Percentiles rank a stretch among this genome's conserved stretches.
These are phyloP conservation scores for Auricularia sp. DNA, from an alignment of 768 basidiomycete species.

Conservation along the genomic window DNA sequence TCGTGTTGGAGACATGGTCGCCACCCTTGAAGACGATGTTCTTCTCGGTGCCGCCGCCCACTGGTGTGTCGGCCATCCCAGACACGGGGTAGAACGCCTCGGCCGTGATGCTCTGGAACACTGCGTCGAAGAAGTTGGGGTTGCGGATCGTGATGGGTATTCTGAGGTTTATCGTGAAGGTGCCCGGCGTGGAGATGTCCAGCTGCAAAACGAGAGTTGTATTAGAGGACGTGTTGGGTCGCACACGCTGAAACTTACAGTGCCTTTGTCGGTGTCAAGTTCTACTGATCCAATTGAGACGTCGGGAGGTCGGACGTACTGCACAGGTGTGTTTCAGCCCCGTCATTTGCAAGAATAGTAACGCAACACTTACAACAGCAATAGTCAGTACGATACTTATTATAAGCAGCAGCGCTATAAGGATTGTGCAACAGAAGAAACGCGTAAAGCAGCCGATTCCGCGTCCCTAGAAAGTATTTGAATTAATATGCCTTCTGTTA, in stretches of 20 bases:
- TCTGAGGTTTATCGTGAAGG: slow-evolving; percentile 3
- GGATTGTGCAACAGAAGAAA: slow-evolving; percentile 5
- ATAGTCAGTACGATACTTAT: slow-evolving; percentile 3
- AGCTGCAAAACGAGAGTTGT: background rate
- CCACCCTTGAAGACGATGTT: slow-evolving; percentile 1
- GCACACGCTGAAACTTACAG: background rate
- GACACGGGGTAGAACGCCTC: slow-evolving; percentile 1
- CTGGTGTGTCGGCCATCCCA: background rate
- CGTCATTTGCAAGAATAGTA: background rate
- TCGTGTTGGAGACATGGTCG: background rate
- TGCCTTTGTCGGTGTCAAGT: background rate
- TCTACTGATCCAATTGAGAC: background rate
- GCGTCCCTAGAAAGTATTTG: background rate
- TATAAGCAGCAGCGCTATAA: slow-evolving; percentile 1
- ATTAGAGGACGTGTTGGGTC: no score
- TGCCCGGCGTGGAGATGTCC: background rate
- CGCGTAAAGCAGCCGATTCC: slow-evolving; percentile 4
- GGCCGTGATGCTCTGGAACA: slow-evolving; percentile 3
- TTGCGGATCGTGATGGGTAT: slow-evolving; percentile 2
- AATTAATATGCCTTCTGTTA: background rate
- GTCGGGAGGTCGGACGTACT: slow-evolving; percentile 7
- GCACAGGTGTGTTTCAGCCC: background rate
- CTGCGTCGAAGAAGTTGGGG: slow-evolving; percentile 8
- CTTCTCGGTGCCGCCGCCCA: slow-evolving; percentile 1
- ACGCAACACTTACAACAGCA: background rate